Evolutionary conservation across 2,329 filamentous ascomycete species (phyloP).

Genomic region (Cercospora nicotianae): DNA sequence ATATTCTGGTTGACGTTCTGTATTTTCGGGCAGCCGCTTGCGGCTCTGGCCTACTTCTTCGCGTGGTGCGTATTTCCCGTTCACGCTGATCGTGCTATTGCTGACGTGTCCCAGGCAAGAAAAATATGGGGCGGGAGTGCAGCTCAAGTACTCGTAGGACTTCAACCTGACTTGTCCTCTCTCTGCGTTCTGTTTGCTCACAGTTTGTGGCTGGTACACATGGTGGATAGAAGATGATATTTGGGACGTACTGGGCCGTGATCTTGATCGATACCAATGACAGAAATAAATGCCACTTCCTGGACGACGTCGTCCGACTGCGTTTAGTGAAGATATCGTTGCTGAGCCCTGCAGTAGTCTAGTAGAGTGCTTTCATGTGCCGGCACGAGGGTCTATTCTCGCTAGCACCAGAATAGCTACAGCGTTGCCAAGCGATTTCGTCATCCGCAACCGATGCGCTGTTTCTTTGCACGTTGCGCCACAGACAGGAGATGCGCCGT

Average conservation of each 20-base stretch:
- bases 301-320: background rate
- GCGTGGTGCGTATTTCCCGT: slow-evolving; percentile 64
- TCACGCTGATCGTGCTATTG: background rate
- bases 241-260: background rate
- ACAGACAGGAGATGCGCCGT: background rate
- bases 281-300: background rate
- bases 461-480: slow-evolving; percentile 4
- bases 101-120: slow-evolving; percentile 53
- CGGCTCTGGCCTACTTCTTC: slow-evolving; percentile 92
- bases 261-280: slow-evolving; percentile 1
- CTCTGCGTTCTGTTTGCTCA: background rate
- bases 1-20: slow-evolving; percentile 98
- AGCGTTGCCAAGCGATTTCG: background rate
- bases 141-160: slow-evolving; percentile 21
- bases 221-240: background rate
- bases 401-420: slow-evolving; percentile 4
- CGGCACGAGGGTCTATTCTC: background rate
- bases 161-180: background rate
- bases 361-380: background rate
- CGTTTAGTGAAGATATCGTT: background rate
- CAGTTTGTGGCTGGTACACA: background rate
- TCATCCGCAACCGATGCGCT: slow-evolving; percentile 2
- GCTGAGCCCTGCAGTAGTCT: background rate
- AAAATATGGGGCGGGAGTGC: slow-evolving; percentile 68
- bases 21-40: slow-evolving; percentile 89